Base-by-base conservation (phyloP, 2,329 filamentous ascomycete species). In the Arthrinium puccinioides region DNA sequence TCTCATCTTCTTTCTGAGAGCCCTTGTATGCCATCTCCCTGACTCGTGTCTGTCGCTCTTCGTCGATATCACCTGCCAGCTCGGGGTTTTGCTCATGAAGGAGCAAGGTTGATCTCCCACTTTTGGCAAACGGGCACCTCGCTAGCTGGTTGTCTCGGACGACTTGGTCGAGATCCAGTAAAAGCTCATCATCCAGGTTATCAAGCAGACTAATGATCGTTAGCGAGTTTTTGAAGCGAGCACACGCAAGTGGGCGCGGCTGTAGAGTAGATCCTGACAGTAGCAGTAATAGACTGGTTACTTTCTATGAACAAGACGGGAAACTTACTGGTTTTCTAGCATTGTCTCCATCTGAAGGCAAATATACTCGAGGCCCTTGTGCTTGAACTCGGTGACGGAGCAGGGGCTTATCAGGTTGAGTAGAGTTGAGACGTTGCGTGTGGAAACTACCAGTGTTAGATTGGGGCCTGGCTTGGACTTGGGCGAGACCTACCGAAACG, bases 281-380 rank as follows among this genome's bases (percentile, higher is more conserved):
- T n/a, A n/a, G n/a, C n/a, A n/a, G n/a, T n/a, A n/a, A n/a, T n/a
- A n/a, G n/a, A n/a, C n/a, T 11, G 10, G 13, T 21, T 14, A 24
- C 8, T 26, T 11, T 14, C 18, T 14, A 9, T 18, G 29, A 3
- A 5, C 16, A 18, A 9, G n/a, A 5, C 7, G 7, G 23, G 9
- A 5, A 19, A 49, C 55, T 51, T 46, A 59, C 55, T 87, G 83
- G 44, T 94, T 95, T 53, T 96, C 88, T 35, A 98, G 77, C 72
- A 97, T 87, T 6, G 81, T 79, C 59, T 98, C 92, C 40, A 97
- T 70, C 52, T 95, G 94, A 30, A 95, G 66, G 51, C 88, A 95
- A 16, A 96, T 79, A 54, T 96, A 98, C 56, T 95, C 87, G 21
- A 97, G 66, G 1, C 84, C 86, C 9, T 84, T 84, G 48, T 92